Conservation (phyloP, 768 basidiomycete genomes). For the Leccinum longicurvipes region DNA sequence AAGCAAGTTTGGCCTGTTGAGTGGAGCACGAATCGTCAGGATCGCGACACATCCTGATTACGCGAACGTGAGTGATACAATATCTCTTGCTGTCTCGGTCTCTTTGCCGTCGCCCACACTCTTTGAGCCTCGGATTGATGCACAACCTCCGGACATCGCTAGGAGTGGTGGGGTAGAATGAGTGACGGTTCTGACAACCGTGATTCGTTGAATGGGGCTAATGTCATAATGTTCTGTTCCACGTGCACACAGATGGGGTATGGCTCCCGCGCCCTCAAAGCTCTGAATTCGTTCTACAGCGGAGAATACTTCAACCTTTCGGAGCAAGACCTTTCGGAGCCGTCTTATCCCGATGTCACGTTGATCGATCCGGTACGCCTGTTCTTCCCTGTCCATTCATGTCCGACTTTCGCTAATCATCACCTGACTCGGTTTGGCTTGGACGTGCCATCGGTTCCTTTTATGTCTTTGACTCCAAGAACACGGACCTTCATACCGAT, state of each 20-base stretch:
- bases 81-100: neutral
- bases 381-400: neutral
- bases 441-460: neutral
- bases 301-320: constrained; percentile 89
- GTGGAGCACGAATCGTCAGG: constrained; percentile 87
- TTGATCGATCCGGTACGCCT: constrained; percentile 44
- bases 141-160: neutral
- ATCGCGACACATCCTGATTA: constrained; percentile 97
- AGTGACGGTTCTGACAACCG: neutral
- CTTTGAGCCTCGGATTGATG: neutral
- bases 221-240: neutral
- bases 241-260: constrained; percentile 80
- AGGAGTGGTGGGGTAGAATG: neutral
- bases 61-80: constrained; percentile 58
- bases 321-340: constrained; percentile 50
- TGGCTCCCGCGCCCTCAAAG: constrained; percentile 83
- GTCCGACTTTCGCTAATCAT: neutral
- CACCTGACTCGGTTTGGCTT: neutral
- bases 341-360: constrained; percentile 58
- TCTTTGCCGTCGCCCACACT: neutral
- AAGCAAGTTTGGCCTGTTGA: constrained; percentile 85
- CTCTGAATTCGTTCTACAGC: constrained; percentile 86
- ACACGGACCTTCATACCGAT: constrained; percentile 70
- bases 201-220: neutral
- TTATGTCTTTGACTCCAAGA: constrained; percentile 26